Conservation (phyloP, 2,329 filamentous ascomycete genomes). For the Aspergillus intermedius region DNA sequence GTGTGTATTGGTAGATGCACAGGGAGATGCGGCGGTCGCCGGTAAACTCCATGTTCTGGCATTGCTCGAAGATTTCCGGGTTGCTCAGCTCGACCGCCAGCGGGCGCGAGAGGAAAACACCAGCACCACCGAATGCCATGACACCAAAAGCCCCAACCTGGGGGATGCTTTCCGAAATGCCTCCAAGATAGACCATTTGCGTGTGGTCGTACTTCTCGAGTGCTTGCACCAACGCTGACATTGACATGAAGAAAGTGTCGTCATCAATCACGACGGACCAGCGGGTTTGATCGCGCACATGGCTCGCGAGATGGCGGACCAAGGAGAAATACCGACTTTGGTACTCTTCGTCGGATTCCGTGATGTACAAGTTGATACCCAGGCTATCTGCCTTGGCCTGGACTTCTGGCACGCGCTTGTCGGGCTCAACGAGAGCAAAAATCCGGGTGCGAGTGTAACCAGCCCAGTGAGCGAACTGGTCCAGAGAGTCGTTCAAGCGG, state of each 20-base stretch:
- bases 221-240: constrained; percentile 45
- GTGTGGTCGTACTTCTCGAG: constrained; percentile 46
- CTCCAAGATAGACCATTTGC: constrained; percentile 49
- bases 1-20: constrained; percentile 52
- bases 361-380: constrained; percentile 39
- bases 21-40: constrained; percentile 54
- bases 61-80: constrained; percentile 40
- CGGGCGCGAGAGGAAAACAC: constrained; percentile 52
- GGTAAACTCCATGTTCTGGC: constrained; percentile 40
- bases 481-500: constrained; percentile 46
- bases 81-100: constrained; percentile 45
- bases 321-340: constrained; percentile 53
- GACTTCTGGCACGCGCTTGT: constrained; percentile 22
- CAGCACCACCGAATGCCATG: constrained; percentile 58
- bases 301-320: constrained; percentile 44
- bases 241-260: constrained; percentile 57
- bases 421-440: constrained; percentile 47
- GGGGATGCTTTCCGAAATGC: constrained; percentile 51
- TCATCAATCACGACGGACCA: constrained; percentile 58
- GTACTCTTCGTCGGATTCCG: constrained; percentile 30
- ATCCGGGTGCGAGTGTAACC: constrained; percentile 46
- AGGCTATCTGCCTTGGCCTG: constrained; percentile 29
- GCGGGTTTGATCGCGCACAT: constrained; percentile 39
- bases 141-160: constrained; percentile 49
- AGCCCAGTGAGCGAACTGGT: constrained; percentile 53